These are phyloP conservation scores for Wickerhamiella occidentalis DNA, from an alignment of 805 yeast species.

Conservation along the genomic window DNA sequence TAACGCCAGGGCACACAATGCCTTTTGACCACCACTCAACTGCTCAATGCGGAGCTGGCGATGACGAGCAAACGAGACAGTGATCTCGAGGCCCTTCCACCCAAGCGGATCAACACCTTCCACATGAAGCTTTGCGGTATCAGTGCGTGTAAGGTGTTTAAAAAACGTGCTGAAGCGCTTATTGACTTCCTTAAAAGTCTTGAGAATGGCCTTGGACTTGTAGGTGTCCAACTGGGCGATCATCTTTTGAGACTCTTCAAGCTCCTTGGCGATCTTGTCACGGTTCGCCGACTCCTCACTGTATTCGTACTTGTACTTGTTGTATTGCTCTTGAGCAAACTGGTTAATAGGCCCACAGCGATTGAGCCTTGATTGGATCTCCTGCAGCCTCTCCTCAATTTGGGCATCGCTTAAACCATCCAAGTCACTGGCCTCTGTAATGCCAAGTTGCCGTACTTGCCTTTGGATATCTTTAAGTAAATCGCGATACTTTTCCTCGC, in stretches of 20 bases:
- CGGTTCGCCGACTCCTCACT: background rate
- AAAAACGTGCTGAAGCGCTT: slow-evolving; percentile 62
- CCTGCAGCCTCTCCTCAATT: background rate
- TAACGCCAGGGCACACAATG: slow-evolving; percentile 89
- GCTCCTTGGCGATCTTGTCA: background rate
- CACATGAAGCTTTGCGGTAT: slow-evolving; percentile 44
- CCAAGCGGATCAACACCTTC: slow-evolving; percentile 19
- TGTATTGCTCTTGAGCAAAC: slow-evolving; percentile 8
- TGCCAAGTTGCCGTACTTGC: background rate
- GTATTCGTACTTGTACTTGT: slow-evolving; percentile 4
- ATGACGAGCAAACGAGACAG: slow-evolving; percentile 77
- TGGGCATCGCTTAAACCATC: background rate
- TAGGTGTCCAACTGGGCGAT: slow-evolving; percentile 59
- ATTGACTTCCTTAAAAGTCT: slow-evolving; percentile 68
- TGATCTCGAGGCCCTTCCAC: slow-evolving; percentile 13
- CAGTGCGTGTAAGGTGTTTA: slow-evolving; percentile 70
- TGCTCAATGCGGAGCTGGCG: slow-evolving; percentile 85
- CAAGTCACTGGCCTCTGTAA: background rate
- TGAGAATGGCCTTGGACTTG: slow-evolving; percentile 69
- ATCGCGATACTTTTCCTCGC: slow-evolving; percentile 7
- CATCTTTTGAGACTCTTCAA: slow-evolving; percentile 33
- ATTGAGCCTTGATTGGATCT: background rate
- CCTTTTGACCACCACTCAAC: slow-evolving; percentile 92
- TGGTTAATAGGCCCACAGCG: slow-evolving; percentile 1
- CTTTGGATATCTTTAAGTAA: background rate